Base-by-base conservation (phyloP, 768 basidiomycete species). In the Xerocomellus chrysenteron region DNA sequence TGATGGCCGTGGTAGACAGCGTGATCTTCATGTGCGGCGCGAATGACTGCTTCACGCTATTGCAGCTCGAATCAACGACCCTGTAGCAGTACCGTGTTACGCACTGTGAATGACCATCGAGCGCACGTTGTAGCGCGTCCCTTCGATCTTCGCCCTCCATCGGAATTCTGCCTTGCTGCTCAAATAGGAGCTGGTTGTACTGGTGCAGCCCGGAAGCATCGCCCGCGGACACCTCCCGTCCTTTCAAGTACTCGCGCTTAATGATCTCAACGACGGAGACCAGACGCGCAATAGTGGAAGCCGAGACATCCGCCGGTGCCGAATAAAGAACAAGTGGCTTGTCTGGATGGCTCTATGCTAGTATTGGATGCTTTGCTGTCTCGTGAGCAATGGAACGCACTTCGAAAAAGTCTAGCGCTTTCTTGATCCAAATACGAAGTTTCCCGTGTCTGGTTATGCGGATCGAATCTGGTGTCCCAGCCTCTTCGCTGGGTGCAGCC, bases 201-300 rank as follows among this genome's bases (percentile, higher is more conserved):
- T 92, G 90, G 65, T 90, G 81, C 35, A 92, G 70, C 4, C 90
- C 90, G 4, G 70, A 68, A 28, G 75, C 66, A 43, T 75, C 74
- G n/a, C 70, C 68, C 2, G 75, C 77, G 13, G 72, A 79, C 19
- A 69, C 60, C 41, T 79, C 78, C 7, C 87, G 73, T 16, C 66
- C 67, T 53, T 83, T 83, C 52, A 90, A 58, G 65, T 84, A 92
- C 66, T 92, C 88, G 28, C 92, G 82, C 65, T 94, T 94, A 63
- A 92, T 82, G 54, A 94, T 90, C 70, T 95, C 92, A 1, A 84
- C 85, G 4, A 92, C 87, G 1, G 86, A 83, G 37, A 94, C 76
- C 9, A 95, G 78, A 1, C 87, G 82, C 0, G 90, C 84, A 36
- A 75, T 71, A 0, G 81, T 77, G 3, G 75, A 71, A 16, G 69